Base-by-base conservation (phyloP, 441 rosid genomes). In the Biscutella laevigata region DNA sequence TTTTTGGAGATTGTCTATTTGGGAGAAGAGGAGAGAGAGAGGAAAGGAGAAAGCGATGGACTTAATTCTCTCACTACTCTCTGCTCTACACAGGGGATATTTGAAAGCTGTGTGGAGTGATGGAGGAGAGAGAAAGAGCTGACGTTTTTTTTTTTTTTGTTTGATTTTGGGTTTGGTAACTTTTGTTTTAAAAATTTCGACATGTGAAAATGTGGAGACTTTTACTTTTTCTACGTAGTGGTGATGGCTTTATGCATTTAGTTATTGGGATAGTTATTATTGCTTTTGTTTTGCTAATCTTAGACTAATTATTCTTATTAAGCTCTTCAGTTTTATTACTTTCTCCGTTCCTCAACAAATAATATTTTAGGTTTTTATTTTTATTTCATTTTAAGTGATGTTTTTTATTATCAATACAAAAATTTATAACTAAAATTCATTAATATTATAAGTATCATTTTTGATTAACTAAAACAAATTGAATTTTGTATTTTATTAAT, bases 231-330 rank as follows among this genome's bases (percentile, higher is more conserved):
- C 13, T 5, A 53, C 34, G 22, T 40, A 14, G 20, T 24, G 14
- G 20, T 39, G 32, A 45, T 11, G 57, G 44, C 59, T 72, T 77
- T 68, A 62, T 77, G 83, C 78, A 74, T 64, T 64, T 34, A 55
- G 44, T n/a, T n/a, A n/a, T n/a, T n/a, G n/a, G n/a, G n/a, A n/a
- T n/a, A n/a, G n/a, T n/a, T n/a, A n/a, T 66, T 53, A 61, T 56
- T 53, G 66, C 61, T 66, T 54, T 55, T 62, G 8, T 48, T 24
- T 21, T 59, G 62, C 77, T 24, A 25, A 3, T 25, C 22, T 44
- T 5, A 5, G 36, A 64, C 51, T 9, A 16, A 22, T 39, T 51
- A 39, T n/a, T n/a, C n/a, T n/a, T n/a, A n/a, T n/a, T n/a, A n/a
- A n/a, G n/a, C n/a, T n/a, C n/a, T n/a, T n/a, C n/a, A n/a, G n/a